These are phyloP conservation scores for Lagenidium sp. DNA, from an alignment of 352 stramenopile species.

Conservation along the genomic window DNA sequence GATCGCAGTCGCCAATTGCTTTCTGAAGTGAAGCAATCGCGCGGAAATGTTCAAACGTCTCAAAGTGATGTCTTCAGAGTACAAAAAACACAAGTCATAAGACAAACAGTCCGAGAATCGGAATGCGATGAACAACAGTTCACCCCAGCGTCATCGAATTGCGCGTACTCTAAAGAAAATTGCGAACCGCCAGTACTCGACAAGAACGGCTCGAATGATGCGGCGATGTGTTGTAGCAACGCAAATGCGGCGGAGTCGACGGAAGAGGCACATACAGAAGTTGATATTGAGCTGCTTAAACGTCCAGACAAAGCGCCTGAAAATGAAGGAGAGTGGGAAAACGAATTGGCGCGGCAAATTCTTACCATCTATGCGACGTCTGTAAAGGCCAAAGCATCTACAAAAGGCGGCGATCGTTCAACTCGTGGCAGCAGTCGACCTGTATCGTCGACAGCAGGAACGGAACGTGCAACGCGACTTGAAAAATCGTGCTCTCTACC, in stretches of 20 bases:
- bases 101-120: too few relatives aligned
- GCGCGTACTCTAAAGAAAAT: too few relatives aligned
- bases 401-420: background rate
- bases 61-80: too few relatives aligned
- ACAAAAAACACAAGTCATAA: too few relatives aligned
- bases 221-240: too few relatives aligned
- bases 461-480: conserved; percentile 1
- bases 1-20: conserved; percentile 39
- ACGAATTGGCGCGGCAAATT: conserved; percentile 86
- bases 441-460: background rate
- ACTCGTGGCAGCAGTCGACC: too few relatives aligned
- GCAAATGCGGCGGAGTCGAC: too few relatives aligned
- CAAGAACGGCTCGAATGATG: too few relatives aligned
- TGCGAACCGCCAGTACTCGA: too few relatives aligned
- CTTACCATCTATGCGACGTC: conserved; percentile 82
- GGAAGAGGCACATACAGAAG: background rate
- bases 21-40: conserved; percentile 19
- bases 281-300: conserved; percentile 43
- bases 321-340: conserved; percentile 84
- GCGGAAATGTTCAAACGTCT: too few relatives aligned
- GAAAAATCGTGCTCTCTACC: conserved; percentile 16
- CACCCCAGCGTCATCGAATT: too few relatives aligned
- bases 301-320: conserved; percentile 35
- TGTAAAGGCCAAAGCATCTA: conserved; percentile 40
- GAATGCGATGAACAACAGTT: too few relatives aligned